Base-by-base conservation (phyloP, 2,329 filamentous ascomycete genomes). In the Juglanconis sp. region DNA sequence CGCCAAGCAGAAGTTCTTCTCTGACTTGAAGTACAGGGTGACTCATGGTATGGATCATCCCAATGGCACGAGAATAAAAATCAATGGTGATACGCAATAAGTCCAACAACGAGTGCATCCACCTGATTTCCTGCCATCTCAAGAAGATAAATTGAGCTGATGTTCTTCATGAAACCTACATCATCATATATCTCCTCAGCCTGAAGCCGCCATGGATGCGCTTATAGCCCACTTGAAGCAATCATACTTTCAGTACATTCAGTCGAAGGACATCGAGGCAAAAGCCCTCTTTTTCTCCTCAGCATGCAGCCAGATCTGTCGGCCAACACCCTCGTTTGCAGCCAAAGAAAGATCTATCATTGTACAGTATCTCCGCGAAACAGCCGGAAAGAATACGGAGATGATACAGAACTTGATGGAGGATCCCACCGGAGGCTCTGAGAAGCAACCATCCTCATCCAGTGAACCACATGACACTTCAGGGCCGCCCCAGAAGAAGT, bases 291-390 rank as follows among this genome's bases (percentile, higher is more conserved):
- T 48, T 35, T 56, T 56, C 17, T 49, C 44, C 11, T 46, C 42
- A 31, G 34, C 35, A 10, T 49, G 34, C 31, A 38, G 44, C n/a
- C 53, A 56, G 11, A 48, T 56, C 4, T 56, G 53, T 9, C 53
- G 53, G 15, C 15, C 53, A n/a, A 36, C 6, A 15, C 42, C 53
- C 8, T 17, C 32, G 1, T 56, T 56, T 31, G 42, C 44, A 8
- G 53, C 53, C 8, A 56, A 13, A 8, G n/a, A 56, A 13, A 56
- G 53, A 55, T 38, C 44, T 46, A 55, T 42, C 5, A 55, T 47
- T 34, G 36, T 55, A 32, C 34, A 7, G 32, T 55, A 55, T 9
- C 53, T 55, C 8, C 40, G 53, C n/a, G 44, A 49, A 15, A 38
- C 44, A 24, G 35, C 44, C 38, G 53, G 34, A 2, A 38, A 49